phyloP scores from a whole-genome alignment of 805 yeast genomes.

The Huiozyma sinensis region DNA sequence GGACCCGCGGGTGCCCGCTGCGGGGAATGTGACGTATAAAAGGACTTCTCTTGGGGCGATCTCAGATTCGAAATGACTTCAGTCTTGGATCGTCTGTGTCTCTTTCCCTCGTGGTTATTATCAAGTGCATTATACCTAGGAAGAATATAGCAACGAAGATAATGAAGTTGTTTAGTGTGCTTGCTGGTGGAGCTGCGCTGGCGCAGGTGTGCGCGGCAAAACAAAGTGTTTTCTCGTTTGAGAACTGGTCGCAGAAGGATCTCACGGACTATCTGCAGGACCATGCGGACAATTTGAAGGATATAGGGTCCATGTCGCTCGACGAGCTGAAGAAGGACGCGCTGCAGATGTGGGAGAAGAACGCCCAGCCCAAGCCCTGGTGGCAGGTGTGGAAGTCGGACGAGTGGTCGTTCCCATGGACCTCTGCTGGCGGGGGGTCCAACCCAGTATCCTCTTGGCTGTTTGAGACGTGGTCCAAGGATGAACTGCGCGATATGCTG shows the following conservation, averaged over 20 bases:
- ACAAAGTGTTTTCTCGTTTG: constrained; percentile 9
- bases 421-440: not conserved
- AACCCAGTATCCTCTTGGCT: constrained; percentile 32
- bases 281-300: constrained; percentile 14
- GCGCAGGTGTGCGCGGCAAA: not conserved
- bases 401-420: constrained; percentile 3
- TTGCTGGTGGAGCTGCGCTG: not conserved
- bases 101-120: too few species aligned
- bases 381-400: constrained; percentile 22
- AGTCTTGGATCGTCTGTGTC: too few species aligned
- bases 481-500: constrained; percentile 42
- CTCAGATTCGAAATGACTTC: too few species aligned
- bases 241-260: constrained; percentile 29
- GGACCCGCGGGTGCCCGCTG: too few species aligned
- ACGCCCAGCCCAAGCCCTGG: constrained; percentile 21
- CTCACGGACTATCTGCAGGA: constrained; percentile 28
- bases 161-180: not conserved
- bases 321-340: constrained; percentile 20
- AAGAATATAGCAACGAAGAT: not conserved
- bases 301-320: constrained; percentile 9
- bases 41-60: too few species aligned
- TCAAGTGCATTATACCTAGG: not conserved
- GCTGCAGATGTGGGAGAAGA: constrained; percentile 12
- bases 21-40: too few species aligned
- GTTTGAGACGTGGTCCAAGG: constrained; percentile 44